Conservation (phyloP, 1,284 basidiomycete species). For the Ceratobasidium sp. region DNA sequence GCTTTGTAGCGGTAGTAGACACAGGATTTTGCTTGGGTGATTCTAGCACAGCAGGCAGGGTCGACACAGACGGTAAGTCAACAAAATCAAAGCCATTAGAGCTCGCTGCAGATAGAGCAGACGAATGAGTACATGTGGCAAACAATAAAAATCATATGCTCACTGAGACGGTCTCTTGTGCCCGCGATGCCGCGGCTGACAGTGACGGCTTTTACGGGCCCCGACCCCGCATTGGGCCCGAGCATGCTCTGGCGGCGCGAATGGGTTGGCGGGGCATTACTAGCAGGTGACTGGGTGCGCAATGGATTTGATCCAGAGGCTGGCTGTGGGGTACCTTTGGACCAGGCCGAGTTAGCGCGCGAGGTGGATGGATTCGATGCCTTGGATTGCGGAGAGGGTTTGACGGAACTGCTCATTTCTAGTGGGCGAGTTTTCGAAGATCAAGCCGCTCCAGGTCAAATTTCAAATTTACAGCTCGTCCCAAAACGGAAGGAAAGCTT, state of each 20-base stretch:
- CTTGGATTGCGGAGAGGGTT: conserved; percentile 28
- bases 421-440: neutral
- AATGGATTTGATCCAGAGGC: conserved; percentile 9
- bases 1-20: neutral
- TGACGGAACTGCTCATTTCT: conserved; percentile 40
- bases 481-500: conserved; percentile 84
- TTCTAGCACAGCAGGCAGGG: neutral
- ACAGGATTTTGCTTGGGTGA: neutral
- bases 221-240: neutral
- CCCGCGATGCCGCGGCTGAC: neutral
- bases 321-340: conserved; percentile 24
- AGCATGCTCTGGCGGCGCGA: conserved; percentile 17
- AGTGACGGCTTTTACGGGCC: neutral
- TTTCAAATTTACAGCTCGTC: too few relatives aligned
- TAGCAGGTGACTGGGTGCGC: conserved; percentile 35
- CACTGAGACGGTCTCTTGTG: neutral
- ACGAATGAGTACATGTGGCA: too few relatives aligned
- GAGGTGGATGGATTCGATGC: conserved; percentile 33
- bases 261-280: neutral
- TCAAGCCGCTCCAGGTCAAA: too few relatives aligned
- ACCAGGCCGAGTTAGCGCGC: conserved; percentile 29
- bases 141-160: neutral
- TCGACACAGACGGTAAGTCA: neutral
- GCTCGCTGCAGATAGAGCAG: neutral
- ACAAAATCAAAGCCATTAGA: conserved; percentile 34